These are phyloP conservation scores for Ophiostoma novo-ulmi DNA, from an alignment of 2,329 filamentous ascomycete genomes.

Conservation along the genomic window DNA sequence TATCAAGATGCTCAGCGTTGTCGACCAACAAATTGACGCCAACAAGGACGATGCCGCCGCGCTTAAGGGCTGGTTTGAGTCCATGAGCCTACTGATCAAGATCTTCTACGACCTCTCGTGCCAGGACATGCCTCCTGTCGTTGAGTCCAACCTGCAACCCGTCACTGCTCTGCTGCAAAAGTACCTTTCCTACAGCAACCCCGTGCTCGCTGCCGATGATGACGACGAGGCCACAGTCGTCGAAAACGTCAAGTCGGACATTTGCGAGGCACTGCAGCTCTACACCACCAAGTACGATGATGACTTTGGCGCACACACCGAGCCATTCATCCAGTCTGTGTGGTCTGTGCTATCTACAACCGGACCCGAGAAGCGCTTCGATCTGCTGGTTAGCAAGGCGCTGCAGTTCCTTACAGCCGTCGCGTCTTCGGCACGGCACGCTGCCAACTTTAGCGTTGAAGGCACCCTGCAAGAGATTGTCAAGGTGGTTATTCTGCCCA, in stretches of 20 bases:
- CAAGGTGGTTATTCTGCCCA: conserved; percentile 92
- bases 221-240: conserved; percentile 86
- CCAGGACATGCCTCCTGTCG: conserved; percentile 89
- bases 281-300: conserved; percentile 96
- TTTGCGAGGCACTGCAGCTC: conserved; percentile 83
- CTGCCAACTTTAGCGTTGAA: conserved; percentile 78
- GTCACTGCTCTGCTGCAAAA: conserved; percentile 82
- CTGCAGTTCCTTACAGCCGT: conserved; percentile 91
- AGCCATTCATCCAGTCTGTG: conserved; percentile 80
- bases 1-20: conserved; percentile 70
- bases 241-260: conserved; percentile 86
- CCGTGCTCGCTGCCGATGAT: conserved; percentile 56
- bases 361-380: conserved; percentile 85
- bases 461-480: conserved; percentile 78
- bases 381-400: conserved; percentile 88
- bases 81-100: conserved; percentile 82
- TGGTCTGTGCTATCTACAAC: conserved; percentile 88
- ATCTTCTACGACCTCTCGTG: conserved; percentile 95
- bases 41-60: conserved; percentile 69
- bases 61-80: conserved; percentile 74
- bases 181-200: conserved; percentile 85
- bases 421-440: conserved; percentile 70
- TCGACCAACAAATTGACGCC: conserved; percentile 65
- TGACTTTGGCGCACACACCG: conserved; percentile 74
- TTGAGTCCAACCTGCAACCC: conserved; percentile 78